Base-by-base conservation (phyloP, 179 eudicot genomes). In the Heliamphora pulchella region DNA sequence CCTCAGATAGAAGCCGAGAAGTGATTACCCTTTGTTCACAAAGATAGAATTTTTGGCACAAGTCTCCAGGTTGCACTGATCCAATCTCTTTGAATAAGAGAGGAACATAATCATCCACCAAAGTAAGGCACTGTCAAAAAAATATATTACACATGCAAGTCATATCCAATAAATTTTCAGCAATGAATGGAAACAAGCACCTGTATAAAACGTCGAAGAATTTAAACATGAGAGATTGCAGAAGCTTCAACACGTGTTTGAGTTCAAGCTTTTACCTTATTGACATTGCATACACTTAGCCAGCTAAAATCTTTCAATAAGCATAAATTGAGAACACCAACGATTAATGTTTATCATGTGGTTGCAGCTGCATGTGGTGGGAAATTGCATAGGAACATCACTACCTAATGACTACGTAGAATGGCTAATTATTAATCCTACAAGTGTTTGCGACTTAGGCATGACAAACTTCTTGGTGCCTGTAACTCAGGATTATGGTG, bases 71-170 rank as follows among this genome's bases (percentile, higher is more conserved):
- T 69, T 89, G 62, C 41, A 93, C 80, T 31, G 86, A 74, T 58
- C 90, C 89, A 76, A 91, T 59, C 84, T 93, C 91, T 67, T 68
- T 47, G 89, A 93, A 93, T 84, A 95, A 85, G 48, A 88, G 80
- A 68, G 91, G 88, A 80, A 89, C 89, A 75, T 93, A 93, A 80
- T 87, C 84, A 82, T 93, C 96, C 87, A 95, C 97, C 92, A 93
- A 77, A 11, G 78, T 61, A 55, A 79, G 75, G 81, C 97, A 95
- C 97, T 91, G 93, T 74, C 82, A 80, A 62, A 58, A 67, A 50
- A n/a, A n/a, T 15, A 78, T 2, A 54, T 59, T 51, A 43, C 39
- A 41, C 67, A 57, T 50, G 41, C 14, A 75, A 17, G 77, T 71
- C 41, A 75, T 1, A 41, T 41, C 18, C 31, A 13, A 70, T 17